These are phyloP conservation scores for Metschnikowia kunwiensis DNA, from an alignment of 805 yeast genomes.

Conservation along the genomic window DNA sequence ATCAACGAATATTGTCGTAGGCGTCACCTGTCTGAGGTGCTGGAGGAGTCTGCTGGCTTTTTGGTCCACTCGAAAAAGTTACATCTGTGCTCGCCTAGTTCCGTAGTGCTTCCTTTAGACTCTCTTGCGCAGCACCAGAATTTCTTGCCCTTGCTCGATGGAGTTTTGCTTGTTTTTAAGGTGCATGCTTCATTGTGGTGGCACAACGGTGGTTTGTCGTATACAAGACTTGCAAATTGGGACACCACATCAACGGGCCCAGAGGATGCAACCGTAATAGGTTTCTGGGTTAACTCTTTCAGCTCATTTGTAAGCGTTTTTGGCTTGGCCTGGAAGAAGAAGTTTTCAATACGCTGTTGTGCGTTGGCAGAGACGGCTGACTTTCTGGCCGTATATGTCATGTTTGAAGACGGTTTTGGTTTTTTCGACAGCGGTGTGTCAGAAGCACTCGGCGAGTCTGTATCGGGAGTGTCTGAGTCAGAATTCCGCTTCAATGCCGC, in stretches of 20 bases:
- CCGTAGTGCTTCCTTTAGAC: slow-evolving; percentile 14
- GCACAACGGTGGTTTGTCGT: slow-evolving; percentile 29
- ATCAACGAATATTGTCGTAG: background rate
- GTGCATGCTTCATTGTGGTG: slow-evolving; percentile 26
- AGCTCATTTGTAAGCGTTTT: background rate
- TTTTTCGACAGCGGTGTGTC: background rate
- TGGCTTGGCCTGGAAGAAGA: slow-evolving; percentile 18
- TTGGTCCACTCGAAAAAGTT: slow-evolving; percentile 20
- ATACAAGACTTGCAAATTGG: slow-evolving; percentile 15
- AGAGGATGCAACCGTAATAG: background rate
- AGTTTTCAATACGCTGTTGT: slow-evolving; percentile 27
- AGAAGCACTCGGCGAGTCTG: slow-evolving; percentile 3
- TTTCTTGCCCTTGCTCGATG: slow-evolving; percentile 27
- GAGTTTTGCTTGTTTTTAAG: slow-evolving; percentile 28
- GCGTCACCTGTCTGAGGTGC: background rate
- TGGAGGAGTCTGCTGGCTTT: slow-evolving; percentile 4
- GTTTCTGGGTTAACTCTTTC: background rate
- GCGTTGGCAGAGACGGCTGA: slow-evolving; percentile 1
- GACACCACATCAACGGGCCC: slow-evolving; percentile 5
- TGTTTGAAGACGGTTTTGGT: background rate
- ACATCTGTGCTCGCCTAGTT: slow-evolving; percentile 18
- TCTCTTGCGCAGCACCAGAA: slow-evolving; percentile 31
- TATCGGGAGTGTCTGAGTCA: slow-evolving; percentile 3
- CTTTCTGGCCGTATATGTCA: slow-evolving; percentile 8
- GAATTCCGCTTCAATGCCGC: slow-evolving; percentile 8